Base-by-base conservation (phyloP, 805 yeast genomes). In the Pichia insulana region DNA sequence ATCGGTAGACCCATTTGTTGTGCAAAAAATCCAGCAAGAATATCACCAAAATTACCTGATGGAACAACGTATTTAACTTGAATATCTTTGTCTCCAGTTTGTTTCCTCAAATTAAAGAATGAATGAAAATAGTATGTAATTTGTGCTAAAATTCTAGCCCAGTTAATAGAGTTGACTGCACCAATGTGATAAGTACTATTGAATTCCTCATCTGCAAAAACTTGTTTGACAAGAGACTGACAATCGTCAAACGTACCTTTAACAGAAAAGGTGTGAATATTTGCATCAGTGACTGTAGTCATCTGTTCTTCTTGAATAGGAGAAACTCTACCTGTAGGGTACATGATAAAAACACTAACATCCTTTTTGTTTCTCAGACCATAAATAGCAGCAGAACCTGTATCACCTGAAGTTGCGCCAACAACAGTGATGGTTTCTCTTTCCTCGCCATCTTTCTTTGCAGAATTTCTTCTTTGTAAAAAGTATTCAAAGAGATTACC, bases 361-460 rank as follows among this genome's bases (percentile, higher is more conserved):
- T 92, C 97, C 65, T 88, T 84, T 68, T 92, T 92, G 63, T 94
- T 94, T 68, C 98, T 77, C 52, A 92, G 74, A 42, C 99, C 99
- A 66, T 92, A 92, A 53, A 92, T 92, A 49, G 99, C 98, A 42
- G 99, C 99, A 41, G 96, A 84, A 46, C 99, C 99, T 37, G 99
- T 92, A 58, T 92, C 99, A 59, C 99, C 99, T 37, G 95, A 83
- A 22, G 99, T 92, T 35, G 99, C 99, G 58, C 99, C 99, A 45
- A 92, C 96, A 51, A 92, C 97, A 31, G 99, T 92, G 57, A 92
- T 71, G 46, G 76, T 75, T 53, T 87, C 92, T 61, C 90, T 74
- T 51, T 74, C 71, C 46, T 72, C 73, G 17, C 53, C 58, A 19
- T 62, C 67, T n/a, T 56, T 48, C 49, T 73, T 70, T 39, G 57